A percentile compares a stretch with the other conserved stretches of the same genome.
Conservation (phyloP, 148 eudicot genomes). For the Beta vulgaris region DNA sequence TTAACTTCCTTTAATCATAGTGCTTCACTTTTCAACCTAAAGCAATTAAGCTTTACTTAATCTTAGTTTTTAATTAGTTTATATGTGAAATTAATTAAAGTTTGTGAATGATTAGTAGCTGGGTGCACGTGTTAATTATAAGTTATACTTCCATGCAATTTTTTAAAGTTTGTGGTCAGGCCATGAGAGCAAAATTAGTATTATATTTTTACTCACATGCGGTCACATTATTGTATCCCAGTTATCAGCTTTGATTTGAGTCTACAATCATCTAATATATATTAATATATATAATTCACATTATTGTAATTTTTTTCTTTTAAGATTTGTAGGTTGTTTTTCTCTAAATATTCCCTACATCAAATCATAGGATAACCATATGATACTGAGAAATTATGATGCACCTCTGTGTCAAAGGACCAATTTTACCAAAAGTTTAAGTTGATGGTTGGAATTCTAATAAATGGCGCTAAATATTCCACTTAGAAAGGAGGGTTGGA, state of each 20-base stretch:
- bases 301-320: no score
- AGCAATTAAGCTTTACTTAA: conserved; percentile 8
- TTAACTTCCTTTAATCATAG: conserved; percentile 27
- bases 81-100: conserved; percentile 2
- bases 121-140: conserved; percentile 27
- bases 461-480: no score
- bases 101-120: conserved; percentile 5
- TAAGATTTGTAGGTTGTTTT: no score
- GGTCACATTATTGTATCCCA: conserved; percentile 23
- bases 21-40: conserved; percentile 12
- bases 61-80: neutral
- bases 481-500: no score
- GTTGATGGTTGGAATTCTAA: no score
- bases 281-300: no score
- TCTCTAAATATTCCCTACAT: no score
- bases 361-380: no score
- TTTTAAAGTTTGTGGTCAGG: neutral
- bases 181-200: neutral
- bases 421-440: no score
- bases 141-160: conserved; percentile 12
- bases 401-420: no score
- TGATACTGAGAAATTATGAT: no score
- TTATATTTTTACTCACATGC: conserved; percentile 11
- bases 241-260: neutral
- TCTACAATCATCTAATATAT: neutral